Base-by-base conservation (phyloP, 805 yeast genomes). In the Candida xiaguanensis region DNA sequence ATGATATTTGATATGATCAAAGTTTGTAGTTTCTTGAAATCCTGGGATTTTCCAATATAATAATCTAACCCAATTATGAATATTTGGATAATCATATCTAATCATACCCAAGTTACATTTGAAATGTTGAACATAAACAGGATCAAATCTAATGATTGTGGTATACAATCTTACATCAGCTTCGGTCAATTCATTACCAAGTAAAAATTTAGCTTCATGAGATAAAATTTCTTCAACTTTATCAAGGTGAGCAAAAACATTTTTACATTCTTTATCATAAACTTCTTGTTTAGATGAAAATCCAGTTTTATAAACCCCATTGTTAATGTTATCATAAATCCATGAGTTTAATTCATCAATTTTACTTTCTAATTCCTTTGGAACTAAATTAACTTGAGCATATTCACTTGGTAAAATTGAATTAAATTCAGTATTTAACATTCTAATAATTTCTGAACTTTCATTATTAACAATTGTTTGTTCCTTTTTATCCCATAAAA, bases 91-190 rank as follows among this genome's bases (percentile, higher is more conserved):
- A 47, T 87, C 85, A 47, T 65, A 57, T 56, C 96, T 77, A 52
- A 91, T 85, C 70, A 81, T 83, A 34, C 81, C 81, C 45, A 88
- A 61, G 61, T 91, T 91, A 61, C 96, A 86, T 65, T 91, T 93
- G 77, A 91, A 93, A 61, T 91, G 97, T 62, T 90, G 96, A 39
- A 84, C 91, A 56, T 91, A 91, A 16, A 89, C 95, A 1, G 95
- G 85, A 59, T 91, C 98, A 54, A 91, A 91, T 52, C 99, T 78
- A 31, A 88, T 72, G 43, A 91, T 81, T 2, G 98, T 91, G 17
- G 96, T 80, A 66, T 67, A 91, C 36, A 91, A 75, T 48, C 97
- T 74, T 42, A 91, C 72, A 59, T 91, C 99, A 5, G 95, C 95
- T 65, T 91, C 96, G 2, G 97, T 90, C 39, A 91, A 64, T 34